A percentile compares a stretch with the other conserved stretches of the same genome.
These are phyloP conservation scores for Kitagawia praeruptora DNA, from an alignment of 129 eudicot genomes.

Conservation along the genomic window DNA sequence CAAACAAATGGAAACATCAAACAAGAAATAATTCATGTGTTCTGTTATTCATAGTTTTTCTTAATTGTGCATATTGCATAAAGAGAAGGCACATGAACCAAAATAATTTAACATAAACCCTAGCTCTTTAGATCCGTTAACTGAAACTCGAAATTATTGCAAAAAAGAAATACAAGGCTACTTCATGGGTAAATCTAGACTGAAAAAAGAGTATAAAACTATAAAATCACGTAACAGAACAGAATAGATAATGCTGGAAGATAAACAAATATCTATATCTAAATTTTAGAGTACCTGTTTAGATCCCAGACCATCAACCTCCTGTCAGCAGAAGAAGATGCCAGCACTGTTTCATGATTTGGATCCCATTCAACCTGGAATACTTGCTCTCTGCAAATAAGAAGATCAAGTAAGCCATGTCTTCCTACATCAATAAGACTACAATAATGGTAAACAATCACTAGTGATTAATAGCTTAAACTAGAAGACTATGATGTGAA, in stretches of 20 bases:
- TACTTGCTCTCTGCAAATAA: conserved; percentile 61
- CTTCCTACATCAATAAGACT: background rate
- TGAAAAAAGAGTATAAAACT: background rate
- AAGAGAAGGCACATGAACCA: background rate
- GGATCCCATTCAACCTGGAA: conserved; percentile 99
- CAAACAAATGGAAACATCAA: background rate
- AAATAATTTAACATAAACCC: background rate
- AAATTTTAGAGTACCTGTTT: conserved; percentile 53
- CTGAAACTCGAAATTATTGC: background rate
- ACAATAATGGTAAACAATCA: background rate
- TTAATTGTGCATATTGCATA: background rate
- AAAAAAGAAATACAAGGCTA: background rate
- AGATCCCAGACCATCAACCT: conserved; percentile 99
- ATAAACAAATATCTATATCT: background rate
- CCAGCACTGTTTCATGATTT: conserved; percentile 86
- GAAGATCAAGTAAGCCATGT: conserved; percentile 6
- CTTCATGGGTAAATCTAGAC: background rate
- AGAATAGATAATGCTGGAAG: background rate
- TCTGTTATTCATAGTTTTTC: background rate
- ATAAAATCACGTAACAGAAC: background rate
- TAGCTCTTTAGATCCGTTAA: background rate
- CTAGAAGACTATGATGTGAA: background rate
- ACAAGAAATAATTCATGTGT: background rate
- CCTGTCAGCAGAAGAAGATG: conserved; percentile 88
- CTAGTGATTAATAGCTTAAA: background rate